phyloP scores from a whole-genome alignment of 208 protist genomes.

The Angomonas ambiguus region DNA sequence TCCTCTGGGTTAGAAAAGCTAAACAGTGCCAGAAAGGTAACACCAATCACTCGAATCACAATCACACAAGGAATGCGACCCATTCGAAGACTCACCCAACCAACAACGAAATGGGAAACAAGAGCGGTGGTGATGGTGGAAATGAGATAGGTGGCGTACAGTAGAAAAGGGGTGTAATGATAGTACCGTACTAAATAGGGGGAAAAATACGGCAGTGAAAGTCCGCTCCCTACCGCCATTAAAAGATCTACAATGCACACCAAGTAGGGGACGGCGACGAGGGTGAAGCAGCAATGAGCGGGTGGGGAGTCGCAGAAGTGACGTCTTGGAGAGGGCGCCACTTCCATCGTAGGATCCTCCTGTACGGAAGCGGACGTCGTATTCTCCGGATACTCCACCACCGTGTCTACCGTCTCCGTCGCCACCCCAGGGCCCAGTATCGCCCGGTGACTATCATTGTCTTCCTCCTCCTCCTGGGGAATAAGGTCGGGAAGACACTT shows the following conservation, averaged over 20 bases:
- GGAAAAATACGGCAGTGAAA: conserved; percentile 48
- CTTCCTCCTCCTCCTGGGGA: background rate
- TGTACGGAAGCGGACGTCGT: too few species aligned
- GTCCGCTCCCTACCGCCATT: conserved; percentile 43
- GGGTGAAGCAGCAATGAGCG: conserved; percentile 12
- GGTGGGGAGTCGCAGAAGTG: too few species aligned
- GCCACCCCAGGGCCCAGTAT: too few species aligned
- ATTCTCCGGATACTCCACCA: too few species aligned
- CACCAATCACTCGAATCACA: conserved; percentile 29
- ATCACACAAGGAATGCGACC: conserved; percentile 14
- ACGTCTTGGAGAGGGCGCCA: too few species aligned
- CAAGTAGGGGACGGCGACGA: conserved; percentile 36
- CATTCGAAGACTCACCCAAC: background rate
- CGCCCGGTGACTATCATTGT: too few species aligned
- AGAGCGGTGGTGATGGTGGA: conserved; percentile 27
- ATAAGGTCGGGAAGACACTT: background rate
- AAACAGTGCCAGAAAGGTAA: conserved; percentile 22
- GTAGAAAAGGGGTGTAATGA: conserved; percentile 18
- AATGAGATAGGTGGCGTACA: conserved; percentile 32
- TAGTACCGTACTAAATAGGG: conserved; percentile 31
- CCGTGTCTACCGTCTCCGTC: too few species aligned
- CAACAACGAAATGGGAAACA: conserved; percentile 8
- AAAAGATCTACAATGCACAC: conserved; percentile 42
- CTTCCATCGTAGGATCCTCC: too few species aligned
- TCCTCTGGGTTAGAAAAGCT: background rate